A percentile compares a stretch with the other conserved stretches of the same genome.
Evolutionary conservation across 805 yeast genomes (phyloP).

Genomic region (Priceomyces carsonii): DNA sequence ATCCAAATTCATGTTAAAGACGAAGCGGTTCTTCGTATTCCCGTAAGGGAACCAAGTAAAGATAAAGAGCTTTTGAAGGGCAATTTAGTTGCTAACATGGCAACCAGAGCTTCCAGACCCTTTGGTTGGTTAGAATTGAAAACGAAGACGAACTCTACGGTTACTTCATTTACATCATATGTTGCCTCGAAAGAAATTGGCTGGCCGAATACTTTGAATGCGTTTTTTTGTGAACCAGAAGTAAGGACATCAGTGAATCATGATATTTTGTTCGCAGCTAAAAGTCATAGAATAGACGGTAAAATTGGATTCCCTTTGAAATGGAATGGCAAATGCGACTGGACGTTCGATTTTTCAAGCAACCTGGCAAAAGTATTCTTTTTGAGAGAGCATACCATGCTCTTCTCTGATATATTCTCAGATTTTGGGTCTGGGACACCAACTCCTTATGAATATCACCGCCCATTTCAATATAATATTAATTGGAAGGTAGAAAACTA

Average conservation of each 20-base stretch:
- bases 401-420: conserved; percentile 67
- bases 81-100: conserved; percentile 9
- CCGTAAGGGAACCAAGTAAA: conserved; percentile 83
- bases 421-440: conserved; percentile 79
- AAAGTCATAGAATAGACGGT: conserved; percentile 53
- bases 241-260: conserved; percentile 86
- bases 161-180: conserved; percentile 49
- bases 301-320: conserved; percentile 68
- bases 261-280: conserved; percentile 68
- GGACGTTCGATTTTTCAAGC: conserved; percentile 62
- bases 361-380: conserved; percentile 59
- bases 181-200: conserved; percentile 55
- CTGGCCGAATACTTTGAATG: conserved; percentile 49
- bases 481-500: conserved; percentile 61
- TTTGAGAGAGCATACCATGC: conserved; percentile 77
- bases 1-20: conserved; percentile 60
- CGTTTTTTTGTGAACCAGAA: conserved; percentile 57
- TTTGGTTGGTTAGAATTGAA: conserved; percentile 92
- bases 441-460: conserved; percentile 70
- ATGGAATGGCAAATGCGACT: conserved; percentile 79
- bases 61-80: conserved; percentile 42
- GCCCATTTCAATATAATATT: conserved; percentile 66
- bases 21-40: conserved; percentile 69
- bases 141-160: conserved; percentile 51
- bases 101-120: conserved; percentile 47